Conservation (phyloP, 176 grass and related monocot species). For the Paspalum vaginatum region DNA sequence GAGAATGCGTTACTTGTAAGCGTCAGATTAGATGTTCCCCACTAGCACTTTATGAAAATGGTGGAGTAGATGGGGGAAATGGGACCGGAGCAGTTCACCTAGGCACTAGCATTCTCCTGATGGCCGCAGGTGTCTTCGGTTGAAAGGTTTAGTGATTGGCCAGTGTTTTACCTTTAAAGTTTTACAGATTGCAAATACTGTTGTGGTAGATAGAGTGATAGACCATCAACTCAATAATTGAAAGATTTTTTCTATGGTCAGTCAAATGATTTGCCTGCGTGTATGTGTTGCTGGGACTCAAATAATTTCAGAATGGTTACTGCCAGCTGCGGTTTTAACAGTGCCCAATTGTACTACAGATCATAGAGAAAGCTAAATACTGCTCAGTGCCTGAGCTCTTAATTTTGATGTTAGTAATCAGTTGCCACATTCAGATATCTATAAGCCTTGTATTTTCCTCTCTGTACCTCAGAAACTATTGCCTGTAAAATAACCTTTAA, state of each 20-base stretch:
- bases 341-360: neutral
- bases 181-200: conserved; percentile 13
- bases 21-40: neutral
- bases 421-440: neutral
- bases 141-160: neutral
- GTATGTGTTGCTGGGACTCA: neutral
- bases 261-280: neutral
- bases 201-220: neutral
- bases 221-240: neutral
- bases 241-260: neutral
- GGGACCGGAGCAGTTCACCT: neutral
- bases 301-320: neutral
- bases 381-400: neutral
- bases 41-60: too few relatives aligned
- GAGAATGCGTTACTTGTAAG: neutral
- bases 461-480: neutral
- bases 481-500: neutral
- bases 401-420: neutral
- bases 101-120: neutral
- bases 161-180: neutral
- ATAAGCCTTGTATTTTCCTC: neutral
- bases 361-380: neutral
- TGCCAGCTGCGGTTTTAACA: neutral
- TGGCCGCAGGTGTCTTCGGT: neutral
- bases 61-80: neutral